Evolutionary conservation across 2,329 filamentous ascomycete species (phyloP).

Genomic region (Didymella glomerata): DNA sequence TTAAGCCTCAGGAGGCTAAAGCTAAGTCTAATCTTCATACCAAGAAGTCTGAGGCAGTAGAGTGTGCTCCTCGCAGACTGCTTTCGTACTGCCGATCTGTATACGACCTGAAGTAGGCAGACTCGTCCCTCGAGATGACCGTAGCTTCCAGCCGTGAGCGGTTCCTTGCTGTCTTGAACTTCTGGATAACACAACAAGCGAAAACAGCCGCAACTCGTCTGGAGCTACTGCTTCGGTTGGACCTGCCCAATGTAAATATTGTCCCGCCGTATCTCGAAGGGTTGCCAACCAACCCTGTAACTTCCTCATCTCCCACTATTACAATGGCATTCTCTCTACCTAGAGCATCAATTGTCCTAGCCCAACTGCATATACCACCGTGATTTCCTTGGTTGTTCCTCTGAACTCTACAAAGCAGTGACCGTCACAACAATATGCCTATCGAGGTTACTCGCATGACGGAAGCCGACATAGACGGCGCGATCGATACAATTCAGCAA

Average conservation of each 20-base stretch:
- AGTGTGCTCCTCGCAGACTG: neutral
- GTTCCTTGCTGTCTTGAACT: neutral
- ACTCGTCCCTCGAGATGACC: neutral
- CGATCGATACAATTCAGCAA: constrained; percentile 70
- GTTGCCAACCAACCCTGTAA: constrained; percentile 5
- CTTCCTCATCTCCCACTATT: constrained; percentile 20
- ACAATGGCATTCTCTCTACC: constrained; percentile 21
- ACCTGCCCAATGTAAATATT: constrained; percentile 11
- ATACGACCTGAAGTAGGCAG: neutral
- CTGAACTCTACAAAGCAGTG: neutral
- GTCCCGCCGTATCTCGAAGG: constrained; percentile 1
- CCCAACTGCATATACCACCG: neutral
- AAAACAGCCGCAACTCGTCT: constrained; percentile 1
- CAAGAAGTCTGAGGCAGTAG: neutral
- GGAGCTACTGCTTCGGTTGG: constrained; percentile 8
- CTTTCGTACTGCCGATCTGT: neutral
- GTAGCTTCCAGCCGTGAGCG: neutral
- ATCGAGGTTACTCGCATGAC: constrained; percentile 66
- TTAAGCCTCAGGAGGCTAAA: neutral
- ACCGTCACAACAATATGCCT: constrained; percentile 40
- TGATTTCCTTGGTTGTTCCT: neutral
- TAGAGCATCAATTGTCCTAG: neutral
- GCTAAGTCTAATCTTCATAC: neutral
- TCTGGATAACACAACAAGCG: neutral
- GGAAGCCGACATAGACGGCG: constrained; percentile 68